Base-by-base conservation (phyloP, 805 yeast species). In the Candida easanensis region DNA sequence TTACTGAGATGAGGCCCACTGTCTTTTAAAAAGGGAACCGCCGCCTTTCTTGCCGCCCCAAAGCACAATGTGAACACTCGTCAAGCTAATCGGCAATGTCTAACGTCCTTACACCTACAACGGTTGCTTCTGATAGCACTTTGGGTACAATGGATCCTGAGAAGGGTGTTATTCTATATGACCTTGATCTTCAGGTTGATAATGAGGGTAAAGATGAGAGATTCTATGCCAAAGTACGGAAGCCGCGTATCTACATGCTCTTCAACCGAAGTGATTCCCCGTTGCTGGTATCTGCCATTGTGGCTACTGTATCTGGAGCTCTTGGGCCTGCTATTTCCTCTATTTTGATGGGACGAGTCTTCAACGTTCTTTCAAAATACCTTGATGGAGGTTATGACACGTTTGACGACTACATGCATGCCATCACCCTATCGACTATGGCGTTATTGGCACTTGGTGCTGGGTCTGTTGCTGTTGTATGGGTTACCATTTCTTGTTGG, bases 271-370 rank as follows among this genome's bases (percentile, higher is more conserved):
- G 44, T 1, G 71, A 69, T 44, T 38, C 46, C 4, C 32, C 47
- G 2, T 20, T 65, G 1, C 25, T 66, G 7, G 2, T 44, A 3
- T n/a, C 63, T 8, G 73, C 70, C 2, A 17, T 57, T 0, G 3
- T 68, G 0, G 51, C 73, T n/a, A 74, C 84, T 15, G 49, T 69
- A 9, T 50, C 73, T 1, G 68, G 80, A n/a, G 79, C 89, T 0
- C 56, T 76, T 3, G 75, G 76, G 0, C 77, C 87, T 0, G 81
- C 88, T 0, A 69, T 75, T 2, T 73, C 78, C 16, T 76, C 95
- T 0, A 69, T 86, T 3, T 53, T 89, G 13, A 76, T 83, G 46
- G 93, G 95, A 3, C 63, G 74, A 42, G 70, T 84, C 0, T 86
- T 90, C 52, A 62, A 67, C 22, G 60, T 66, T 1, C 56, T 81